Evolutionary conservation across 371 early-diverging fungal species (phyloP).

Genomic region (Actinomortierella wolfii): DNA sequence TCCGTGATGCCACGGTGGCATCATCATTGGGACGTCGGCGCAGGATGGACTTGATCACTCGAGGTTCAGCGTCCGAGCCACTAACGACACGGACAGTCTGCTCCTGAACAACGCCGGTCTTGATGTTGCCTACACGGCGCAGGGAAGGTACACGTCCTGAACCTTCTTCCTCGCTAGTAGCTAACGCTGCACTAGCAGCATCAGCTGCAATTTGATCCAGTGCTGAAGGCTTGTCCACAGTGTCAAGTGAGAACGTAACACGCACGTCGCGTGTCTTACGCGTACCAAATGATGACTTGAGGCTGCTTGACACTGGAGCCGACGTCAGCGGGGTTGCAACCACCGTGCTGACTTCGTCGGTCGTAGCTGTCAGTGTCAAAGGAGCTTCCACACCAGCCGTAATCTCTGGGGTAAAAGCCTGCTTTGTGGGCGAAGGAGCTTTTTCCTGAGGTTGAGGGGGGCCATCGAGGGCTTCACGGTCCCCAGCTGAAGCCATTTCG

Average conservation of each 20-base stretch:
- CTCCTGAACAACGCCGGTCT: not conserved
- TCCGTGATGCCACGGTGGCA: not conserved
- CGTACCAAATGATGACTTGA: conserved; percentile 9
- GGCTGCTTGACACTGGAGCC: conserved; percentile 7
- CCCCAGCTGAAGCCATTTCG: not conserved
- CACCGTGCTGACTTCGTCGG: no score
- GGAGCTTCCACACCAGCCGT: no score
- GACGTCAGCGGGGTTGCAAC: not conserved
- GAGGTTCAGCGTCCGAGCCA: not conserved
- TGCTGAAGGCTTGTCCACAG: conserved; percentile 21
- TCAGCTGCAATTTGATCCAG: not conserved
- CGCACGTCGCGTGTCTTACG: conserved; percentile 22
- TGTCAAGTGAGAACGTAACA: conserved; percentile 40
- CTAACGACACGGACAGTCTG: not conserved
- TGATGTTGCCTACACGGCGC: not conserved
- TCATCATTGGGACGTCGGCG: not conserved
- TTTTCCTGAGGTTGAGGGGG: no score
- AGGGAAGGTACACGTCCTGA: conserved; percentile 6
- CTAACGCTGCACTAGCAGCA: not conserved
- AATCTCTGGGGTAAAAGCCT: no score
- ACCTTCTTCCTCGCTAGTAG: not conserved
- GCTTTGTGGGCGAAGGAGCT: no score
- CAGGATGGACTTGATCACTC: not conserved
- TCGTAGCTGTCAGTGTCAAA: no score
- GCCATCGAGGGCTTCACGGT: not conserved